These are phyloP conservation scores for Thielaviopsis populi DNA, from an alignment of 2,329 filamentous ascomycete species.

Conservation along the genomic window DNA sequence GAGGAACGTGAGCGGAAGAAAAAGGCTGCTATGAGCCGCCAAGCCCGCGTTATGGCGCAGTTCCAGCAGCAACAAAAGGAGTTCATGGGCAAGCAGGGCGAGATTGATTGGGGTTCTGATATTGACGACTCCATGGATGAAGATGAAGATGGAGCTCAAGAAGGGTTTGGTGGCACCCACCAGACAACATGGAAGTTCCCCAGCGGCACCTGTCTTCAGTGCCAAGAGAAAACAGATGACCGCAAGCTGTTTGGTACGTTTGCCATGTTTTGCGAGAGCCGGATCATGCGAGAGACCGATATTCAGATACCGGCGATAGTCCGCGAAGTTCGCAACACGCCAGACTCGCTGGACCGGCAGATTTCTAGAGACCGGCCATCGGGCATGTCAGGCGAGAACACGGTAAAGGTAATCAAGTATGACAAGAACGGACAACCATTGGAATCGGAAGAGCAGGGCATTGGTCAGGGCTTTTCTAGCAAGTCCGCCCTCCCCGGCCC, in stretches of 20 bases:
- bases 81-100: constrained; percentile 72
- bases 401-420: constrained; percentile 59
- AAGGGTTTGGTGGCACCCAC: constrained; percentile 38
- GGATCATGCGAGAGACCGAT: constrained; percentile 74
- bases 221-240: constrained; percentile 90
- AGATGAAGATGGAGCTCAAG: constrained; percentile 48
- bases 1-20: constrained; percentile 75
- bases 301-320: constrained; percentile 70
- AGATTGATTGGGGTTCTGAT: constrained; percentile 67
- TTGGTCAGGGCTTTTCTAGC: constrained; percentile 79
- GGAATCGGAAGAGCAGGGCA: constrained; percentile 58
- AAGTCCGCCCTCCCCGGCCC: constrained; percentile 54
- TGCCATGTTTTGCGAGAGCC: constrained; percentile 73
- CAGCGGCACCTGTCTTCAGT: constrained; percentile 82
- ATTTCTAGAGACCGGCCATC: constrained; percentile 76
- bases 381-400: constrained; percentile 79
- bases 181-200: constrained; percentile 75
- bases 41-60: constrained; percentile 91
- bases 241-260: constrained; percentile 84
- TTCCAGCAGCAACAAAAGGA: constrained; percentile 96
- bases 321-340: constrained; percentile 64
- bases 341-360: constrained; percentile 68
- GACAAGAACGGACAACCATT: constrained; percentile 57
- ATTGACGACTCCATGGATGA: constrained; percentile 58
- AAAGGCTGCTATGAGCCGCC: constrained; percentile 73